Evolutionary conservation across 2,329 filamentous ascomycete species (phyloP).

Genomic region (Botryosphaeria dothidea): DNA sequence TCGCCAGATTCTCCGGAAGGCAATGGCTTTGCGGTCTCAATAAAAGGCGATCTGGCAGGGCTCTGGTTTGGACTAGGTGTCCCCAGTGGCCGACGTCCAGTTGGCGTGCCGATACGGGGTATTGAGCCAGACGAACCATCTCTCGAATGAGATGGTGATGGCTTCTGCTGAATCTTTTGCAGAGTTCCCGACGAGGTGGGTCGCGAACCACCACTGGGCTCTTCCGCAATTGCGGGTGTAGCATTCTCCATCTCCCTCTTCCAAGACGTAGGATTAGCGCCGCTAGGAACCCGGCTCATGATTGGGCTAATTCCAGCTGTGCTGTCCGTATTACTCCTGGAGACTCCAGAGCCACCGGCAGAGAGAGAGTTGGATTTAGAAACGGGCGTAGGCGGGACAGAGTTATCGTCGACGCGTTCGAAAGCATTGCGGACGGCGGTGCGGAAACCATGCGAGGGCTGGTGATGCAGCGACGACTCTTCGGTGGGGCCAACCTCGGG

Average conservation of each 20-base stretch:
- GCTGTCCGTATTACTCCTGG: constrained; percentile 62
- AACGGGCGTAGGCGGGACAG: constrained; percentile 53
- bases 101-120: constrained; percentile 49
- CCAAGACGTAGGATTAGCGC: constrained; percentile 26
- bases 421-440: constrained; percentile 67
- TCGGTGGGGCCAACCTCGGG: constrained; percentile 5
- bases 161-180: constrained; percentile 26
- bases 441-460: constrained; percentile 57
- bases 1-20: constrained; percentile 51
- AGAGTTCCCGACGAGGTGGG: constrained; percentile 27
- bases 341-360: constrained; percentile 43
- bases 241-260: constrained; percentile 36
- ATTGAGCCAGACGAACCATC: constrained; percentile 41
- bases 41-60: constrained; percentile 59
- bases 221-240: constrained; percentile 59
- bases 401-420: constrained; percentile 56
- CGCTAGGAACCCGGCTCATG: constrained; percentile 58
- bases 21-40: constrained; percentile 48
- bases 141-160: constrained; percentile 41
- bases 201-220: constrained; percentile 44
- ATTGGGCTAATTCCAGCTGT: constrained; percentile 67
- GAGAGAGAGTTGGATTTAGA: constrained; percentile 45
- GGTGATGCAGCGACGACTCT: constrained; percentile 46
- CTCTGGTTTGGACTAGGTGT: constrained; percentile 61
- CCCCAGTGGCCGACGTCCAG: constrained; percentile 54